Base-by-base conservation (phyloP, 2,329 filamentous ascomycete species). In the Calonectria fujianensis region DNA sequence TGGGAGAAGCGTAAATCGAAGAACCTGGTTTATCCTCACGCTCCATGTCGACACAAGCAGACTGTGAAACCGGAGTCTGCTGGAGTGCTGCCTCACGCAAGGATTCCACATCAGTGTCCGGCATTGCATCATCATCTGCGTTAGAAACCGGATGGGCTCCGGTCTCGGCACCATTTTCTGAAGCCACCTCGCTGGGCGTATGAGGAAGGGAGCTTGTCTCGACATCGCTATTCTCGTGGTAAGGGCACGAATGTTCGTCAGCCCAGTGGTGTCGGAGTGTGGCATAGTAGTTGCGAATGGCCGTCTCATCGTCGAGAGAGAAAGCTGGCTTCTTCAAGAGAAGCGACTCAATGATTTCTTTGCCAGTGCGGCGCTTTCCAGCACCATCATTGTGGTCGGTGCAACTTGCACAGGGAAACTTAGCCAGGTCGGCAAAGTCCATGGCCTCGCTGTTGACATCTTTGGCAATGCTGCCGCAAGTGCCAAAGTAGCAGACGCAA, bases 401-500 rank as follows among this genome's bases (percentile, higher is more conserved):
- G 57, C 57, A 63, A 10, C 35, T 63, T 16, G 57, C 57, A 29
- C 57, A 63, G 16, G 35, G 57, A 18, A 63, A 24, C 35, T 63
- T 63, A 24, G 57, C 24, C 10, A 83, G 1, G 0, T 65, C 31
- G 1, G 57, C 3, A 2, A 81, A 35, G 1, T 70, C 75, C 3
- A 81, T 37, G 0, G 68, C 65, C 0, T 48, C 37, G 31, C 74
- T 68, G 0, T 50, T 31, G 4, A 71, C n/a, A 0, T 70, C 35
- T 2, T 52, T 68, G 3, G 63, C 37, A 8, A 82, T 35, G 0
- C 0, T 35, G 2, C 81, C 81, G 4, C 81, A 83, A 1, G 79
- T 81, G 0, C 80, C 81, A 2, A 82, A 78, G 57, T 71, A 81
- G 72, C 81, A 82, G 9, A 76, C 37, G 8, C 81, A 81, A 1